Conservation (phyloP, 2,329 filamentous ascomycete species). For the Paracamarosporium sp. region DNA sequence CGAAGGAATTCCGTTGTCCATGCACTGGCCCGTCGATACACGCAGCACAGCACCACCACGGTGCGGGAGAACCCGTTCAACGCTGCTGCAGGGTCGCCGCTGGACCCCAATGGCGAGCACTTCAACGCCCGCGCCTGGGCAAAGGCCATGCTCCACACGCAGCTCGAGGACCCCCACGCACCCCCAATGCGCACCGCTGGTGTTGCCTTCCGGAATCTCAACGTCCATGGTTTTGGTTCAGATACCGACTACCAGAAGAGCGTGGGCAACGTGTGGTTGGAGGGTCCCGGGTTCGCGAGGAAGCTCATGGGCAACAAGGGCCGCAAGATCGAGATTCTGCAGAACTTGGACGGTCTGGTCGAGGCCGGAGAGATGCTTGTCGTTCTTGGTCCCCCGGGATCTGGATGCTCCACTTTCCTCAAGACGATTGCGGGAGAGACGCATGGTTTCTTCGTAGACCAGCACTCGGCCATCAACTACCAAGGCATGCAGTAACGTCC, state of each 20-base stretch:
- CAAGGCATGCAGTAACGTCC: slow-evolving; percentile 59
- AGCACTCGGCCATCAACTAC: slow-evolving; percentile 79
- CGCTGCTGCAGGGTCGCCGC: slow-evolving; percentile 49
- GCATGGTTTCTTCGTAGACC: slow-evolving; percentile 77
- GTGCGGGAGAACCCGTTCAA: slow-evolving; percentile 47
- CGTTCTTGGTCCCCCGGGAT: slow-evolving; percentile 72
- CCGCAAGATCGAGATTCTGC: slow-evolving; percentile 68
- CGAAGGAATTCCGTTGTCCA: slow-evolving; percentile 46
- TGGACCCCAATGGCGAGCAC: slow-evolving; percentile 55
- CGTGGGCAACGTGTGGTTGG: slow-evolving; percentile 55
- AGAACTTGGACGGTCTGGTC: slow-evolving; percentile 71
- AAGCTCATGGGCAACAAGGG: slow-evolving; percentile 41
- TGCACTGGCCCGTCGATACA: slow-evolving; percentile 51
- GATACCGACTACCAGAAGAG: slow-evolving; percentile 60
- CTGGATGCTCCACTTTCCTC: slow-evolving; percentile 81
- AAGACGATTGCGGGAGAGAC: slow-evolving; percentile 86
- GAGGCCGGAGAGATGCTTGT: slow-evolving; percentile 77
- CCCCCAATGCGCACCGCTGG: slow-evolving; percentile 54
- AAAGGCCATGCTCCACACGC: slow-evolving; percentile 57
- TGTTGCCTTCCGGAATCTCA: slow-evolving; percentile 54
- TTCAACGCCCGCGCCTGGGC: slow-evolving; percentile 58
- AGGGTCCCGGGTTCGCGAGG: slow-evolving; percentile 47
- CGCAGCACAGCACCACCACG: slow-evolving; percentile 46
- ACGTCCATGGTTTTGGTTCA: slow-evolving; percentile 57
- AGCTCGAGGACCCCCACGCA: slow-evolving; percentile 49